Conservation (phyloP, 495 filamentous ascomycete genomes). For the Trichoderma gamsii region DNA sequence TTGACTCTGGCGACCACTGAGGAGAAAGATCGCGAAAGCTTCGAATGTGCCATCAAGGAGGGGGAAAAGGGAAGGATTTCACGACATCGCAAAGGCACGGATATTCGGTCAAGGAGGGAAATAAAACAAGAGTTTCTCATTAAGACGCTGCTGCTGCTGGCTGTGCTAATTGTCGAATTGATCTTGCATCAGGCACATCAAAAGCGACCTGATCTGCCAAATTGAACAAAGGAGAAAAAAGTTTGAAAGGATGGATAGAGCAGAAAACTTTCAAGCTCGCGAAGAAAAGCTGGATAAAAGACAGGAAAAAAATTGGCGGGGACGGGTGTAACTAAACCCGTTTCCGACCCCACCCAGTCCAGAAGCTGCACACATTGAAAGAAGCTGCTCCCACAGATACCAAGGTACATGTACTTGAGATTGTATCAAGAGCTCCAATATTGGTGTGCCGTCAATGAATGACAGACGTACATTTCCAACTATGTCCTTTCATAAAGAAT, state of each 20-base stretch:
- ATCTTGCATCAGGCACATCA: neutral
- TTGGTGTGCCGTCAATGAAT: too few species aligned
- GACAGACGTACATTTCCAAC: too few species aligned
- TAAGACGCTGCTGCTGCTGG: neutral
- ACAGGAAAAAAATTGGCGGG: neutral
- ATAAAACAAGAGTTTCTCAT: neutral
- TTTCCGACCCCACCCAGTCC: neutral
- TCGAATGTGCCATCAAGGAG: slow-evolving; percentile 63
- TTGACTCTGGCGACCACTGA: slow-evolving; percentile 63
- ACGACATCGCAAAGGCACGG: neutral
- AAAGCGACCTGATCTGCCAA: neutral
- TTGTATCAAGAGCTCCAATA: too few species aligned
- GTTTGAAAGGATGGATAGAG: neutral
- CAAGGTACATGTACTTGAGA: too few species aligned
- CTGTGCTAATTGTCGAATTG: neutral
- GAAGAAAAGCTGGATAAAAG: neutral
- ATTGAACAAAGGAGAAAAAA: neutral
- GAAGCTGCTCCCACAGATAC: neutral
- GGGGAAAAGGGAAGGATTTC: neutral
- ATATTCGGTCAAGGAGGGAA: neutral
- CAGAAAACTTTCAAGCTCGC: neutral
- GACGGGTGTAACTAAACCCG: neutral
- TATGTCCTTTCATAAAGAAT: too few species aligned
- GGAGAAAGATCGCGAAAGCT: slow-evolving; percentile 58
- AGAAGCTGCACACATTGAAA: neutral